Conservation (phyloP, 441 rosid species). For the Bocquillonia castaneifolia region DNA sequence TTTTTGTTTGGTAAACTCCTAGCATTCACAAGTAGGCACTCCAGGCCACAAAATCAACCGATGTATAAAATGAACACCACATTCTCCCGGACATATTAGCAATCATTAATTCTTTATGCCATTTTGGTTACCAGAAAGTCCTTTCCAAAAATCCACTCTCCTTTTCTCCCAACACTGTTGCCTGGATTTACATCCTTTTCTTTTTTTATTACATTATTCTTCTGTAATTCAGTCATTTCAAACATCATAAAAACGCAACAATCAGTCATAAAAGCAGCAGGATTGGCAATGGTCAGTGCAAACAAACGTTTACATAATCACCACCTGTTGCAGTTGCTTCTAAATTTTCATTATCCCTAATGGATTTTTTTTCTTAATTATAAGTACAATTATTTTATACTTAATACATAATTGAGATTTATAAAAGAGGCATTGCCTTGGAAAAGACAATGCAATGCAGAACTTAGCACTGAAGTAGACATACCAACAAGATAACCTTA, state of each 20-base stretch:
- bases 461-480: neutral
- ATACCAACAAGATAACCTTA: neutral
- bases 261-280: neutral
- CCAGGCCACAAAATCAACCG: neutral
- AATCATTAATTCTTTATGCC: constrained; percentile 5
- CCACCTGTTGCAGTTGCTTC: neutral
- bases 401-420: neutral
- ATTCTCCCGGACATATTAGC: neutral
- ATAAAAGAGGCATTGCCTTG: neutral
- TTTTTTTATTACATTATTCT: neutral
- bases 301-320: neutral
- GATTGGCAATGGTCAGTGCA: neutral
- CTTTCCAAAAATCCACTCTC: neutral
- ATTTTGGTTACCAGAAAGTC: neutral
- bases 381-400: neutral
- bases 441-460: neutral
- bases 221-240: neutral
- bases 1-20: neutral
- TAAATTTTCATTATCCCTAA: neutral
- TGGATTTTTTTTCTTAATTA: neutral
- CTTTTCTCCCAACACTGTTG: neutral
- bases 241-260: too few species aligned
- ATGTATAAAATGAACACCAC: neutral
- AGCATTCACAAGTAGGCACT: neutral
- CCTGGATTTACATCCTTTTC: neutral